Evolutionary conservation across 257 asterid genomes (phyloP), one percentile per base, ranked within the genome.

Genomic region (Jacaranda mimosifolia): DNA sequence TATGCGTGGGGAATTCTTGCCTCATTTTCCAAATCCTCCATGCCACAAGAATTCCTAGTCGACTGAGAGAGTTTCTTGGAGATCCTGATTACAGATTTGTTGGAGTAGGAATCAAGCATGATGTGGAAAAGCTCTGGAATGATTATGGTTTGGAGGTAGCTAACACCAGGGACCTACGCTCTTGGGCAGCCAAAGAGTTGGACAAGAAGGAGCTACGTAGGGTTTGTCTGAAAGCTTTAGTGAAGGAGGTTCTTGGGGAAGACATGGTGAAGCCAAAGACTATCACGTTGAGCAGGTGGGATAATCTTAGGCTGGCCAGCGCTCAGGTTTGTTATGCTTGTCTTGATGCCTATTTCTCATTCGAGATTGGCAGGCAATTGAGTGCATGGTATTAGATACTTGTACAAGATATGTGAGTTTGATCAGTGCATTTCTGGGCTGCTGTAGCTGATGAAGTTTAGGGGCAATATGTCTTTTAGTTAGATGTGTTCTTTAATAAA

Each of bases 281-380:
- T 15, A 35, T 83, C 2, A 78, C 73, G 2, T 15, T 60, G 66
- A 83, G 87, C 68, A 13, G 66, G 40, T 85, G 87, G 89, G 80
- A 85, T 42, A 14, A 62, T 7, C 62, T 9, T 0, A 43, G n/a
- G 43, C 82, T 85, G 4, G n/a, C 40, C 10, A n/a, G 1, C 12
- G 17, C 26, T 5, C 89, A 85, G 77, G 75, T 82, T 7, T 3
- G 4, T 6, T 76, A 73, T 77, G 89, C 81, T 64, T 77, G 75
- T 43, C 36, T 80, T 32, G 89, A 85, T 77, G 85, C 82, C 3
- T 85, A 73, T 63, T 56, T 74, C 4, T 83, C 89, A 9, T 85
- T 80, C 14, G 78, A 80, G 72, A 43, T 80, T 32, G 87, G 87
- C 0, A 78, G 73, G 55, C 49, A 46, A 9, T 55, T 83, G 83